phyloP scores from a whole-genome alignment of 495 filamentous ascomycete species.

The Penicillium fimorum region DNA sequence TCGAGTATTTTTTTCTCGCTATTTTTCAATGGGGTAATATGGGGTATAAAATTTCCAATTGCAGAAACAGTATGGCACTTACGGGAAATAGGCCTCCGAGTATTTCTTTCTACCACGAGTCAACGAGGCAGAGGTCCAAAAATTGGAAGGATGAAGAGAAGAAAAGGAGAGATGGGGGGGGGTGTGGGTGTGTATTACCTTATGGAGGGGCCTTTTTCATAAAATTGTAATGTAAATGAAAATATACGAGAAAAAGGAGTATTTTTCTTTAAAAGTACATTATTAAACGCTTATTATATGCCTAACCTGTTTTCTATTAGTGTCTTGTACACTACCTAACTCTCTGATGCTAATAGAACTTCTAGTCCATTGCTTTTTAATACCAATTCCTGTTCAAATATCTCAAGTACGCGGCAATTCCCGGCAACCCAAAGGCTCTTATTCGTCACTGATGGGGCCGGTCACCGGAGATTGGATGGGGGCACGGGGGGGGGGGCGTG shows the following conservation, averaged over 20 bases:
- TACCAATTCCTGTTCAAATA: slow-evolving; percentile 2
- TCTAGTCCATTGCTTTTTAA: not conserved
- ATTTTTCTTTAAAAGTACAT: not conserved
- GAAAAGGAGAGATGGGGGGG: slow-evolving; percentile 25
- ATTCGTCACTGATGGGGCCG: slow-evolving; percentile 19
- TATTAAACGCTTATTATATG: not conserved
- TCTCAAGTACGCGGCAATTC: slow-evolving; percentile 22
- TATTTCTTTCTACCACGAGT: slow-evolving; percentile 36
- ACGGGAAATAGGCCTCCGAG: slow-evolving; percentile 28
- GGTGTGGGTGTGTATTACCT: slow-evolving; percentile 16
- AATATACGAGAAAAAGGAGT: not conserved
- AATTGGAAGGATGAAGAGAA: slow-evolving; percentile 17
- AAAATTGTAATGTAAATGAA: not conserved
- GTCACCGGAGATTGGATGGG: slow-evolving; percentile 24
- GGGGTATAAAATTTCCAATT: not conserved
- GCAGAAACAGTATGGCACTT: slow-evolving; percentile 12
- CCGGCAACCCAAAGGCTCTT: slow-evolving; percentile 16
- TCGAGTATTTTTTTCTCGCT: not conserved
- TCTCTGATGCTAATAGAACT: not conserved
- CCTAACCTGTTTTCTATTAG: not conserved
- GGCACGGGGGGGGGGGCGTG: slow-evolving; percentile 19
- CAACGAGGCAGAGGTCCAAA: slow-evolving; percentile 37
- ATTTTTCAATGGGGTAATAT: not conserved
- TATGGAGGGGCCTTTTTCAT: slow-evolving; percentile 12
- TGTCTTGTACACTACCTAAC: not conserved